Base-by-base conservation (phyloP, 306 rosid species). In the Astragalus membranaceus region DNA sequence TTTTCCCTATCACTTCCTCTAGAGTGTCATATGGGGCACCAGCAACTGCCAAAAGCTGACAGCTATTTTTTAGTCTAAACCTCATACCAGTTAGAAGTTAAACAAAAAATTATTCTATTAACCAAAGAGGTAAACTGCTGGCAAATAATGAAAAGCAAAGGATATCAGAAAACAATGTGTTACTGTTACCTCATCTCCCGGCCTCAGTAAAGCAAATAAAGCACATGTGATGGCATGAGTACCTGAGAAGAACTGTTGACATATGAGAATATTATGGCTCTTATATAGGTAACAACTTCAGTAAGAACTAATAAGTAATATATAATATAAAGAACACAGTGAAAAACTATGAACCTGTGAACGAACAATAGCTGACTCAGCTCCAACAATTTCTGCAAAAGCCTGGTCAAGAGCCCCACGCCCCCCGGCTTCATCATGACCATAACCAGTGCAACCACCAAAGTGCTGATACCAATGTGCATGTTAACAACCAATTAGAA, bases 381-480 rank as follows among this genome's bases (percentile, higher is more conserved):
- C 88, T 47, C 98, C 96, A 78, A 92, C 78, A 42, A 92, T 92
- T 75, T 88, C 89, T n/a, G 98, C 91, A 85, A 92, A 92, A 67
- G 82, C 96, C 17, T 79, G 92, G 76, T 92, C 98, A 75, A 92
- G 96, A 36, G 96, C 98, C 60, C 76, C 96, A 9, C 98, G 96
- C 1, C 98, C 98, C 73, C 98, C 98, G 42, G 93, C 93, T 83
- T 92, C 98, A 72, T 92, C 98, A 35, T 92, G 98, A 65, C 98
- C 98, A 88, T 92, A 92, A 66, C 98, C 98, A 46, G 98, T 92
- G 79, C 84, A 75, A 80, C 98, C 98, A 3, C 86, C 88, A 78
- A 92, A 88, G 80, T 92, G 96, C 98, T 92, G 82, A 75, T 80
- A 61, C 41, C 50, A 70, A 63, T 2, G 46, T 64, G 44, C 64